Conservation (phyloP, 805 yeast species). For the Wickerhamomyces mucosus region DNA sequence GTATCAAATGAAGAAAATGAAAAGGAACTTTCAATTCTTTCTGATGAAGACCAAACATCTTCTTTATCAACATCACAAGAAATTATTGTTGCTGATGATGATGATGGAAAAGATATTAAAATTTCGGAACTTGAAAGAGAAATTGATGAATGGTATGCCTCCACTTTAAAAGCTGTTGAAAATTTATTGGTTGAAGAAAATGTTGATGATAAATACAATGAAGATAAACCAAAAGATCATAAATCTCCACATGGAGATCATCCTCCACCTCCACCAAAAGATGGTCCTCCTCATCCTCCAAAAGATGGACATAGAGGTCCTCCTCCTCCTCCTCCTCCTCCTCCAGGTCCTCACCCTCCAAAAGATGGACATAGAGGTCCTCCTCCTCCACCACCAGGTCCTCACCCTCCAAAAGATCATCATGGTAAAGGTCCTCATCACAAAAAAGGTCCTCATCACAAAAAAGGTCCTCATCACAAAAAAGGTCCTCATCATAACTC, state of each 20-base stretch:
- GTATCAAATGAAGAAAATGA: conserved; percentile 3
- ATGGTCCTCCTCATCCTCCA: not conserved
- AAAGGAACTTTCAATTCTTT: conserved; percentile 1
- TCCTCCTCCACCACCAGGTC: not conserved
- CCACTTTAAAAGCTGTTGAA: not conserved
- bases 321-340: not conserved
- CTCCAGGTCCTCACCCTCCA: not conserved
- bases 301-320: not conserved
- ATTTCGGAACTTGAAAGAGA: not conserved
- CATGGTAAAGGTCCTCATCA: not conserved
- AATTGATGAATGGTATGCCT: not conserved
- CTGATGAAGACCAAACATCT: no score
- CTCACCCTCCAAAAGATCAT: not conserved
- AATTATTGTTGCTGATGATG: no score
- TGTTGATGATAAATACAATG: not conserved
- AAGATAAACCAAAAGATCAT: not conserved
- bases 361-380: not conserved
- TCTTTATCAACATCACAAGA: not conserved
- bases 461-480: not conserved
- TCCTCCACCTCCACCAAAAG: not conserved
- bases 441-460: not conserved
- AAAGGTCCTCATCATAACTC: not conserved
- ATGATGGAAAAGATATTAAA: not conserved
- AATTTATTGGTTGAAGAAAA: not conserved
- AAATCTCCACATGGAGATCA: not conserved